A percentile compares a stretch with the other conserved stretches of the same genome.
Evolutionary conservation across 805 yeast genomes (phyloP).

Genomic region (Saturnispora mendoncae): DNA sequence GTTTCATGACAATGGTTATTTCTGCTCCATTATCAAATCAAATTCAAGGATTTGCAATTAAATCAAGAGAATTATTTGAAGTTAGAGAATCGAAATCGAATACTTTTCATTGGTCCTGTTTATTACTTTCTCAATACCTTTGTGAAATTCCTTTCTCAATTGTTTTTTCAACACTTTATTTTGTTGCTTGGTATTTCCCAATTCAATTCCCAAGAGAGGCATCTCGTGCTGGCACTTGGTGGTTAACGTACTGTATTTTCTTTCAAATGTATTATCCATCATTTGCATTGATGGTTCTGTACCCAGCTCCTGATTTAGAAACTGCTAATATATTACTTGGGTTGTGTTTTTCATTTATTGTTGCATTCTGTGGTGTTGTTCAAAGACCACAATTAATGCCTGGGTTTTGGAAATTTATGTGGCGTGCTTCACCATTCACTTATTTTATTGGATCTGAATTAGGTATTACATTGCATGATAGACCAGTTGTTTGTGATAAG

Average conservation of each 20-base stretch:
- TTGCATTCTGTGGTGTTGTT: slow-evolving; percentile 63
- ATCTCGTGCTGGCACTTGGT: slow-evolving; percentile 42
- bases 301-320: slow-evolving; percentile 55
- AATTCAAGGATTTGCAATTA: slow-evolving; percentile 49
- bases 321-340: slow-evolving; percentile 56
- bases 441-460: slow-evolving; percentile 54
- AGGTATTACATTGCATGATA: slow-evolving; percentile 40
- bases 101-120: slow-evolving; percentile 62
- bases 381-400: slow-evolving; percentile 53
- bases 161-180: slow-evolving; percentile 40
- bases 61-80: slow-evolving; percentile 59
- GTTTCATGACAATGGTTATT: slow-evolving; percentile 45
- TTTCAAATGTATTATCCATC: slow-evolving; percentile 39
- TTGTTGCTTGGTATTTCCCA: slow-evolving; percentile 31
- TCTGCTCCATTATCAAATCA: slow-evolving; percentile 57
- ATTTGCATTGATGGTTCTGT: slow-evolving; percentile 47
- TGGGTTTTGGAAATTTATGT: slow-evolving; percentile 52
- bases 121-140: slow-evolving; percentile 45
- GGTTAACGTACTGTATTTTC: slow-evolving; percentile 27
- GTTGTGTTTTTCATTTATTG: slow-evolving; percentile 46
- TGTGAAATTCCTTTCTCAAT: slow-evolving; percentile 56
- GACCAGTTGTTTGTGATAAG: slow-evolving; percentile 39
- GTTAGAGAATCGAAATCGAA: slow-evolving; percentile 64
- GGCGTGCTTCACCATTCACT: slow-evolving; percentile 63
- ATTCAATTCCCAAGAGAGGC: slow-evolving; percentile 28